Conservation (phyloP, 768 basidiomycete species). For the Rhizopogon vulgaris region DNA sequence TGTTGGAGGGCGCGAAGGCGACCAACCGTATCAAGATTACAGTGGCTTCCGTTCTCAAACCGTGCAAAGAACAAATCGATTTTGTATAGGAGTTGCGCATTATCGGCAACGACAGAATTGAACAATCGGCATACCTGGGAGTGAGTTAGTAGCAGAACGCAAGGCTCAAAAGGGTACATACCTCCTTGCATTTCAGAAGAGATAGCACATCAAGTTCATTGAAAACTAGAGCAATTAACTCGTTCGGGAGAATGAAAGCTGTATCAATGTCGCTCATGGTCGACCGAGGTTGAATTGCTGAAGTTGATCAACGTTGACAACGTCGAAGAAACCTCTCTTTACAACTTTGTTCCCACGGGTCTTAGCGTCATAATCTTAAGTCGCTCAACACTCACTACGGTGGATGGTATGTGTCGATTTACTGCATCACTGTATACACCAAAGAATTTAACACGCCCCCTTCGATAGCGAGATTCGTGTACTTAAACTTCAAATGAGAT, state of each 20-base stretch:
- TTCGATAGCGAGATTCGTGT: no score
- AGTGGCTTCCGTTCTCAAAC: slow-evolving; percentile 18
- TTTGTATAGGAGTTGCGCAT: slow-evolving; percentile 23
- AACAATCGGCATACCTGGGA: slow-evolving; percentile 26
- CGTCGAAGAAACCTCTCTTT: no score
- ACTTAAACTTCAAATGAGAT: no score
- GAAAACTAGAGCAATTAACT: slow-evolving; percentile 20
- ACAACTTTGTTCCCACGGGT: no score
- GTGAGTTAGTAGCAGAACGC: neutral
- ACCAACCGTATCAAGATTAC: slow-evolving; percentile 12
- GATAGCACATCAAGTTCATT: slow-evolving; percentile 22
- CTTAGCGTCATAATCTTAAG: no score
- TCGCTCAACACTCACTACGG: no score
- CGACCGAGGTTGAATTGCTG: neutral
- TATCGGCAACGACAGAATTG: slow-evolving; percentile 18
- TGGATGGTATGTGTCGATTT: no score
- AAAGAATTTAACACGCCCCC: no score
- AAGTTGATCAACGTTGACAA: neutral
- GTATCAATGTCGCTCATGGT: slow-evolving; percentile 1
- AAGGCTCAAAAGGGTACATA: slow-evolving; percentile 4
- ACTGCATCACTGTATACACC: no score
- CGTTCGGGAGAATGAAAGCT: slow-evolving; percentile 23
- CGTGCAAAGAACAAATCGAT: slow-evolving; percentile 23
- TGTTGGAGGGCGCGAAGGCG: slow-evolving; percentile 22
- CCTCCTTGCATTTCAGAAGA: slow-evolving; percentile 22